Percentiles rank a stretch among this genome's conserved stretches.
Conservation (phyloP, 371 early-diverging fungal genomes). For the Syncephalis fuscata region DNA sequence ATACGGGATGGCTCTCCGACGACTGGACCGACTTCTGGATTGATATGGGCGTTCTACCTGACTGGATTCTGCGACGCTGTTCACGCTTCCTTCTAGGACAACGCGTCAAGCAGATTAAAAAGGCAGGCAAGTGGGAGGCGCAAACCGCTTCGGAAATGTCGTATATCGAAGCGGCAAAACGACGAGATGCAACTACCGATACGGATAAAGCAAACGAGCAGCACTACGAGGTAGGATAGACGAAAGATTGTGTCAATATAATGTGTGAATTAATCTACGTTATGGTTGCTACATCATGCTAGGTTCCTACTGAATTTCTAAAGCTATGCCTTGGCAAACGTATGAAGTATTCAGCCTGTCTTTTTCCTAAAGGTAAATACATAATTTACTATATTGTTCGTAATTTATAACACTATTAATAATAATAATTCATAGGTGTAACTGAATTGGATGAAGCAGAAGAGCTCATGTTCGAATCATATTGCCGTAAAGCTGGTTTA, state of each 20-base stretch:
- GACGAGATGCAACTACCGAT: slow-evolving; percentile 19
- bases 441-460: slow-evolving; percentile 29
- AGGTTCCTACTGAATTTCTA: slow-evolving; percentile 19
- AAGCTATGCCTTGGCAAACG: slow-evolving; percentile 19
- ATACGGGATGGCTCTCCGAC: not conserved
- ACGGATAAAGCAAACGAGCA: slow-evolving; percentile 44
- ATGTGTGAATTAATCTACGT: not conserved
- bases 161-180: slow-evolving; percentile 17
- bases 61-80: slow-evolving; percentile 19
- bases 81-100: slow-evolving; percentile 16
- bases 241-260: too few species aligned
- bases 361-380: slow-evolving; percentile 20
- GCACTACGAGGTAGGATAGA: slow-evolving; percentile 32
- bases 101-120: slow-evolving; percentile 5
- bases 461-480: slow-evolving; percentile 33
- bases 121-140: slow-evolving; percentile 3
- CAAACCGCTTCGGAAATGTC: slow-evolving; percentile 4
- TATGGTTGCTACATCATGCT: not conserved
- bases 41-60: slow-evolving; percentile 27
- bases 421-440: not conserved
- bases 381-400: not conserved
- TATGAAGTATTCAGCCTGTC: slow-evolving; percentile 38
- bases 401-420: not conserved
- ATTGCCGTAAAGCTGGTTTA: slow-evolving; percentile 22
- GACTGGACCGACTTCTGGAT: slow-evolving; percentile 22